Percentiles rank a stretch among this genome's conserved stretches.
phyloP scores from a whole-genome alignment of 176 grass and related monocot species.

The Poa annua region DNA sequence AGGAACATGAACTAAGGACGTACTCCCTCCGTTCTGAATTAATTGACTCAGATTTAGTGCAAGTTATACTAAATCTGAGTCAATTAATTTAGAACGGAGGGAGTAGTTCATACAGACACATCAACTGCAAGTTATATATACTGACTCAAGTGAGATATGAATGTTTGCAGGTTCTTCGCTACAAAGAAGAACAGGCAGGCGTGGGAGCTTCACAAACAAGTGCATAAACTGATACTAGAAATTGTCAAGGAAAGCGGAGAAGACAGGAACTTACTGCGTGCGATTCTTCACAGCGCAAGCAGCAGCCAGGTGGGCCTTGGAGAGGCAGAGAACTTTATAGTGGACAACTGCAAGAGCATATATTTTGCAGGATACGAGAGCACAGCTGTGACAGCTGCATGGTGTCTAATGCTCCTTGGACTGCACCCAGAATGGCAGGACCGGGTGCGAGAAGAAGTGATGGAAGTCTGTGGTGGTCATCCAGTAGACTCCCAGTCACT shows the following conservation, averaged over 20 bases:
- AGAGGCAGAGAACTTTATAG: constrained; percentile 76
- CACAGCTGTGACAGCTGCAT: constrained; percentile 82
- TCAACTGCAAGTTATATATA: constrained; percentile 11
- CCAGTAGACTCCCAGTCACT: constrained; percentile 59
- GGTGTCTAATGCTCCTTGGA: constrained; percentile 91
- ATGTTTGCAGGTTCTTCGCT: constrained; percentile 59
- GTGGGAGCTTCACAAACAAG: constrained; percentile 81
- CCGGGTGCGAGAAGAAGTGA: constrained; percentile 62
- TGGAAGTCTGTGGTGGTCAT: constrained; percentile 44
- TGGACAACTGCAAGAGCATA: constrained; percentile 99
- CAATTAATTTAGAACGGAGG: too few species aligned
- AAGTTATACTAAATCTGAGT: too few species aligned
- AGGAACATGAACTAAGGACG: background rate
- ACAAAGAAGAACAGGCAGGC: constrained; percentile 63
- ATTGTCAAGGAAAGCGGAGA: constrained; percentile 65
- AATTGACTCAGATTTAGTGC: too few species aligned
- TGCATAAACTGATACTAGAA: constrained; percentile 71
- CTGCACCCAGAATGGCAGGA: constrained; percentile 92
- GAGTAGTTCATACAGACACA: background rate
- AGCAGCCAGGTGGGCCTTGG: constrained; percentile 41
- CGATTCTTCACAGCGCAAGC: constrained; percentile 76
- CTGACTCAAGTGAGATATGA: background rate
- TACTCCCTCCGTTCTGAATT: too few species aligned
- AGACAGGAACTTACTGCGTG: constrained; percentile 67
- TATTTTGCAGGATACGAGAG: constrained; percentile 95